These are phyloP conservation scores for Ophiocordyceps polyrhachis-furcata DNA, from an alignment of 2,329 filamentous ascomycete species.

Conservation along the genomic window DNA sequence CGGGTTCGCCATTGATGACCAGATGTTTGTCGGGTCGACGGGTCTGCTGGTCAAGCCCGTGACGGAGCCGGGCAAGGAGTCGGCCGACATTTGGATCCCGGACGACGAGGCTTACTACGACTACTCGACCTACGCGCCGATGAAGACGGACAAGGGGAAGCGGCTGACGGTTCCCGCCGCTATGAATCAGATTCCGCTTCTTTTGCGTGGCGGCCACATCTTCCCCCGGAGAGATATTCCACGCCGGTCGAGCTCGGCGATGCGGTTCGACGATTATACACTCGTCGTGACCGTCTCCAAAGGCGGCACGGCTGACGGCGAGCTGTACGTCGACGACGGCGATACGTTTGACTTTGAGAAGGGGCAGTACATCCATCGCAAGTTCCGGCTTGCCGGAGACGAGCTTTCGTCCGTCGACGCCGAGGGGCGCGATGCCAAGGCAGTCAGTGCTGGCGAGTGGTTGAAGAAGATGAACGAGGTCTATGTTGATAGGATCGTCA, in stretches of 20 bases:
- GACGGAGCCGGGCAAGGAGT: slow-evolving; percentile 53
- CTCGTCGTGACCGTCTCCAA: slow-evolving; percentile 57
- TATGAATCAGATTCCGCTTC: slow-evolving; percentile 67
- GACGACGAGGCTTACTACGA: slow-evolving; percentile 86
- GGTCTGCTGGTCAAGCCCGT: slow-evolving; percentile 89
- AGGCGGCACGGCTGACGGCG: slow-evolving; percentile 44
- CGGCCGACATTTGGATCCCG: slow-evolving; percentile 67
- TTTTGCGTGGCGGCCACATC: slow-evolving; percentile 88
- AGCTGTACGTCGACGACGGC: slow-evolving; percentile 82
- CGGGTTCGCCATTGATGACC: slow-evolving; percentile 80
- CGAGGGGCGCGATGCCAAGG: slow-evolving; percentile 31
- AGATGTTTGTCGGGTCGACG: slow-evolving; percentile 77
- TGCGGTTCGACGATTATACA: slow-evolving; percentile 92
- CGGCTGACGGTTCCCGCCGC: slow-evolving; percentile 54
- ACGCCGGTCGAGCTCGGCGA: slow-evolving; percentile 66
- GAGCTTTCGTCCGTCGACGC: slow-evolving; percentile 53
- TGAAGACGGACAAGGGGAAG: slow-evolving; percentile 52
- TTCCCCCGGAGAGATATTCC: slow-evolving; percentile 79
- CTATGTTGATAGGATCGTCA: slow-evolving; percentile 61
- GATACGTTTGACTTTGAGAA: slow-evolving; percentile 77
- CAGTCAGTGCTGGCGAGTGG: slow-evolving; percentile 46
- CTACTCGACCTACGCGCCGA: slow-evolving; percentile 73
- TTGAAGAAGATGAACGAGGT: slow-evolving; percentile 64
- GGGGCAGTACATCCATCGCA: slow-evolving; percentile 75
- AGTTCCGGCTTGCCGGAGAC: slow-evolving; percentile 46